Evolutionary conservation across 441 rosid genomes (phyloP).

Genomic region (Populus hybrid): DNA sequence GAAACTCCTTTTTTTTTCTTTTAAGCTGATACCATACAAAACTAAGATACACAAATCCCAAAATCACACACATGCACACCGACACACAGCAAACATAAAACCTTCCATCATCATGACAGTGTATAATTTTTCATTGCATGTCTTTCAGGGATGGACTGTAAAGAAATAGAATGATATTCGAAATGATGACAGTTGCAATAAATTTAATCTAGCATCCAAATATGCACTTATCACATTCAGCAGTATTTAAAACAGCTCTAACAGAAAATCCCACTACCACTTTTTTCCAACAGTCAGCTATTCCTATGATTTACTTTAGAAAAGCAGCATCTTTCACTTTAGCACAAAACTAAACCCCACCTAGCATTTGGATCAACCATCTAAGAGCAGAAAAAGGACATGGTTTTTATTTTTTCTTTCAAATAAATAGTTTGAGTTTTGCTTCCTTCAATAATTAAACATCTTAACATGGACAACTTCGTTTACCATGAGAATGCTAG

Average conservation of each 20-base stretch:
- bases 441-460: not conserved
- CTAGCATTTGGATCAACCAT: not conserved
- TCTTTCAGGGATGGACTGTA: not conserved
- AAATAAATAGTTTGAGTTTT: conserved; percentile 1
- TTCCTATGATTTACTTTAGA: not conserved
- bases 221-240: not conserved
- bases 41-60: not conserved
- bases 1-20: not conserved
- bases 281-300: not conserved
- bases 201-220: not conserved
- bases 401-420: not conserved
- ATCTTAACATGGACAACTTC: not conserved
- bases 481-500: not conserved
- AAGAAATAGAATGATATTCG: not conserved
- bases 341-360: not conserved
- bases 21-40: conserved; percentile 3
- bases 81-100: too few relatives aligned
- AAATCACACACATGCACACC: not conserved
- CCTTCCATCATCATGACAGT: not conserved
- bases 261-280: not conserved
- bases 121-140: not conserved
- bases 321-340: not conserved
- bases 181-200: not conserved
- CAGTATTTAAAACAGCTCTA: not conserved
- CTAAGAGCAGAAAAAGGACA: not conserved